Conservation (phyloP, 2,329 filamentous ascomycete genomes). For the Cladosporium colombiae region DNA sequence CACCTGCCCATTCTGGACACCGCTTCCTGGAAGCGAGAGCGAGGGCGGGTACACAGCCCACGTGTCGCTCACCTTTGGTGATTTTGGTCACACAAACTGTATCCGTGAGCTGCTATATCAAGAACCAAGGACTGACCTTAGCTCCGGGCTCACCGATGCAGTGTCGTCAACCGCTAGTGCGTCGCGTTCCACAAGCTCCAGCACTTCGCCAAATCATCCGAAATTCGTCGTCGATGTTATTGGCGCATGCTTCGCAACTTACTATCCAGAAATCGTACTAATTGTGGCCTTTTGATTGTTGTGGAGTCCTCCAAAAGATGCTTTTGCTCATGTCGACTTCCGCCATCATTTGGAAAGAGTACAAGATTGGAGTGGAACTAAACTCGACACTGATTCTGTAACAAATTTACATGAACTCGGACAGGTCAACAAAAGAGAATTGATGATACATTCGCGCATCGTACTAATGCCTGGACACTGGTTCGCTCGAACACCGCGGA, state of each 20-base stretch:
- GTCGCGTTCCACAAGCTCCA: neutral
- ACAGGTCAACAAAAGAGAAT: neutral
- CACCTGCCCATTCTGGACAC: neutral
- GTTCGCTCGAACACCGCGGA: neutral
- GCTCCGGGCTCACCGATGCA: neutral
- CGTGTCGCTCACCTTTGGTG: neutral
- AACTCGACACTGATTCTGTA: neutral
- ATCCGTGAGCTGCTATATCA: neutral
- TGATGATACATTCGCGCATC: neutral
- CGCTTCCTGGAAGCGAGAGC: neutral
- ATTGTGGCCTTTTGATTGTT: neutral
- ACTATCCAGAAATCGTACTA: neutral
- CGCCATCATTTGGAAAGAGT: neutral
- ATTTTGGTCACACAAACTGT: neutral
- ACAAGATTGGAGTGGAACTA: neutral
- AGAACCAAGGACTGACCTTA: neutral
- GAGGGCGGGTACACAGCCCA: neutral
- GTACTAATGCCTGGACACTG: neutral
- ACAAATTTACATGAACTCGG: neutral
- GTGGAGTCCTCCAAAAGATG: neutral
- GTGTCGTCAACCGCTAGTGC: too few relatives aligned
- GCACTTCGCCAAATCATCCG: neutral
- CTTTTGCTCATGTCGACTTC: neutral
- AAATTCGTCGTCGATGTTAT: neutral
- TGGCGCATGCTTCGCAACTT: neutral